Evolutionary conservation across 192 early-diverging fungal genomes (phyloP).

Genomic region (Rhizoclosmatium sp.): DNA sequence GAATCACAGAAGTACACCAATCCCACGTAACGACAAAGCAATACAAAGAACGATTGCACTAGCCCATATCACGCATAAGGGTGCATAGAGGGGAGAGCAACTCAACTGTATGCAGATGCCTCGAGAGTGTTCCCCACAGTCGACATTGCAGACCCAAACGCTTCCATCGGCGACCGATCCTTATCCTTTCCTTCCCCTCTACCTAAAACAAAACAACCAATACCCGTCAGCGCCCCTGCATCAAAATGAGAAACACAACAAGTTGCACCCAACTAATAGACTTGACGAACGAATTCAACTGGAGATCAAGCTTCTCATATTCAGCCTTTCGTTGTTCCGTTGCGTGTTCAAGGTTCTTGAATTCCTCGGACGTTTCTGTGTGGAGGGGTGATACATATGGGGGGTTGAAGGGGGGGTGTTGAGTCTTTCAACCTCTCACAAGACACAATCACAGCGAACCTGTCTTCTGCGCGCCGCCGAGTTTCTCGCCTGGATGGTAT

Average conservation of each 20-base stretch:
- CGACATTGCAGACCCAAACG: conserved; percentile 39
- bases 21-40: neutral
- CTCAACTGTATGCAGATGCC: conserved; percentile 37
- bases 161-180: conserved; percentile 35
- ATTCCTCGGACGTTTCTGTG: conserved; percentile 80
- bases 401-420: neutral
- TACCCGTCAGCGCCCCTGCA: neutral
- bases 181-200: conserved; percentile 33
- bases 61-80: neutral
- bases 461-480: conserved; percentile 73
- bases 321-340: conserved; percentile 71
- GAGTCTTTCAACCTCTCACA: neutral
- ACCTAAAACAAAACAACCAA: conserved; percentile 8
- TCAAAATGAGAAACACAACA: neutral
- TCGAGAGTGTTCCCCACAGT: conserved; percentile 34
- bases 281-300: conserved; percentile 31
- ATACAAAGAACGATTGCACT: neutral
- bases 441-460: conserved; percentile 39
- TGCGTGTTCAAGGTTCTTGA: conserved; percentile 77
- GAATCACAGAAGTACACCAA: neutral
- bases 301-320: conserved; percentile 65
- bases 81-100: neutral
- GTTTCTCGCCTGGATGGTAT: conserved; percentile 68
- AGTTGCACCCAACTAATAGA: conserved; percentile 44
- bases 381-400: neutral